These are phyloP conservation scores for Malbranchea zuffiana DNA, from an alignment of 2,329 filamentous ascomycete genomes.

Conservation along the genomic window DNA sequence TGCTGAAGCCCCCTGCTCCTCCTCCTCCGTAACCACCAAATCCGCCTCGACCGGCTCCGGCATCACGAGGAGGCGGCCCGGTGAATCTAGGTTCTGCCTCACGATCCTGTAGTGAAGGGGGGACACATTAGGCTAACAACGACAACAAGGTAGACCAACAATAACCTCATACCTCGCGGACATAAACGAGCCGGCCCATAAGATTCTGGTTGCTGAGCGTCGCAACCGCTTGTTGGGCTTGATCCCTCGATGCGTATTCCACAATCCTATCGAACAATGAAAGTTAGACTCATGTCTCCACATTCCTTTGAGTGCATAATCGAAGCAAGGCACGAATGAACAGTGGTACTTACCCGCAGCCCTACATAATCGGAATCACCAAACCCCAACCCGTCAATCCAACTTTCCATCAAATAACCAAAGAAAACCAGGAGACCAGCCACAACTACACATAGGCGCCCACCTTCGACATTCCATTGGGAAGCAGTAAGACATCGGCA, in stretches of 20 bases:
- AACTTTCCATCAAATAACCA: constrained; percentile 70
- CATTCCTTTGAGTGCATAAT: too few species aligned
- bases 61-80: constrained; percentile 58
- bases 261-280: constrained; percentile 65
- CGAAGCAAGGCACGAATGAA: constrained; percentile 2
- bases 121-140: background rate
- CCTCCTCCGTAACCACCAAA: constrained; percentile 42
- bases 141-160: too few species aligned
- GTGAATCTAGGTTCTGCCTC: constrained; percentile 96
- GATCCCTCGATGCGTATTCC: constrained; percentile 99
- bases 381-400: constrained; percentile 98
- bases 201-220: constrained; percentile 98
- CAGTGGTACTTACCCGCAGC: constrained; percentile 79
- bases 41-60: constrained; percentile 43
- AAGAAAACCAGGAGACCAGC: constrained; percentile 61
- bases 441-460: constrained; percentile 83
- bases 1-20: constrained; percentile 48
- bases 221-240: constrained; percentile 94
- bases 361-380: constrained; percentile 88
- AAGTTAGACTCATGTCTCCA: constrained; percentile 11
- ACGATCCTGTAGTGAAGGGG: constrained; percentile 58
- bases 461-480: constrained; percentile 99
- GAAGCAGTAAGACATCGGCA: constrained; percentile 97
- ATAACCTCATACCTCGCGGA: constrained; percentile 78
- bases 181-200: constrained; percentile 97